These are phyloP conservation scores for Tinospora cordifolia DNA, from an alignment of 164 flowering plant genomes.

Conservation along the genomic window DNA sequence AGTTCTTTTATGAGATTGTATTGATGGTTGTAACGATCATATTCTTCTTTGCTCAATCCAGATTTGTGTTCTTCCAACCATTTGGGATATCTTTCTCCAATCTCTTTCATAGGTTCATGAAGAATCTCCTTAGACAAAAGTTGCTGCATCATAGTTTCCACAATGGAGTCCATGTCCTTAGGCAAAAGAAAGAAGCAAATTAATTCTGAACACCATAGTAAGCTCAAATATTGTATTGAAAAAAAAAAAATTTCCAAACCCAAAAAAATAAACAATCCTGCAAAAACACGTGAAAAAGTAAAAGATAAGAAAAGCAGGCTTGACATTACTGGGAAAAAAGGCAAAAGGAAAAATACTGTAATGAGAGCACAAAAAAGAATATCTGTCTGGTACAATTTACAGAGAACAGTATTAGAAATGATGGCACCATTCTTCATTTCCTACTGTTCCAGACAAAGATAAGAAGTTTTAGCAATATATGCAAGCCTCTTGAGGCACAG, in stretches of 20 bases:
- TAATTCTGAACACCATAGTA: background rate
- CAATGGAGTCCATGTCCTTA: slow-evolving; percentile 97
- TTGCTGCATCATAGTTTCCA: slow-evolving; percentile 99
- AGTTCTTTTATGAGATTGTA: slow-evolving; percentile 60
- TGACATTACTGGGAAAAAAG: background rate
- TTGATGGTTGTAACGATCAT: slow-evolving; percentile 60
- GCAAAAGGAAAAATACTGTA: too few species aligned
- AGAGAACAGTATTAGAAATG: too few species aligned
- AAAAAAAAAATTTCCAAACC: background rate
- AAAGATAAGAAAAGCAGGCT: background rate
- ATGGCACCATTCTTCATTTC: too few species aligned
- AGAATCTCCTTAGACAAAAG: slow-evolving; percentile 92
- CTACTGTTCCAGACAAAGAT: too few species aligned
- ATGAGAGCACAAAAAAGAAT: background rate
- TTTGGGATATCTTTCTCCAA: slow-evolving; percentile 84
- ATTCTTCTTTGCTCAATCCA: slow-evolving; percentile 64
- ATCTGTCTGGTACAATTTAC: background rate
- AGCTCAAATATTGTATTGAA: background rate
- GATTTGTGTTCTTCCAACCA: slow-evolving; percentile 82
- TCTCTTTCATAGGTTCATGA: slow-evolving; percentile 97
- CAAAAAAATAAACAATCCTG: background rate
- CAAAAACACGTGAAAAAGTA: too few species aligned
- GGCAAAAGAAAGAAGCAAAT: slow-evolving; percentile 10
- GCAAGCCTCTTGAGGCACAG: too few species aligned
- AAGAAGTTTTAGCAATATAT: too few species aligned